Base-by-base conservation (phyloP, 768 basidiomycete genomes). In the Panellus pusillus region DNA sequence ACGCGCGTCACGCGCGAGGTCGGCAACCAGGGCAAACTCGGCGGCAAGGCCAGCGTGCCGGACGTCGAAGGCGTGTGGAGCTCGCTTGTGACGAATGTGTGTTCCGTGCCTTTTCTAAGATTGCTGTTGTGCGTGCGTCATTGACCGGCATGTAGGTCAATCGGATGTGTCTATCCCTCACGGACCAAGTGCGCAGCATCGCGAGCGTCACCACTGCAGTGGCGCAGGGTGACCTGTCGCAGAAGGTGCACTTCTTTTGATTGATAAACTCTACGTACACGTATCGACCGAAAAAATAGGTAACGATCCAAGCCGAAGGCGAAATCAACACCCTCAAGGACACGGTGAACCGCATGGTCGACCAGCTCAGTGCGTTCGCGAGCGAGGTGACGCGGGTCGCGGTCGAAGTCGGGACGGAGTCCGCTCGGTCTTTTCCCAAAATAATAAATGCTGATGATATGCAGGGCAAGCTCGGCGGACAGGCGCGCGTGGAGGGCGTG, bases 401-500 rank as follows among this genome's bases (percentile, higher is more conserved):
- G 31, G 17, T 56, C 20, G 58, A 55, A 44, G 58, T 60, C 14
- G 58, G 58, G 31, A 60, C 54, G 47, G 50, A 49, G 47, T 44
- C 27, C 50, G 89, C 14, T 11, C 8, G 3, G 8, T 35, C 9
- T 11, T 35, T 35, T 35, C 67, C 72, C 43, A 89, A 91, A 70
- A 89, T 91, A 46, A 91, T 89, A 9, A 76, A 88, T 39, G 89
- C 7, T n/a, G n/a, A n/a, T n/a, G n/a, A 9, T 15, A 6, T 83
- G 59, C 84, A 93, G 73, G 93, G 92, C 13, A 91, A 91, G 73
- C 74, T 95, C 50, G 92, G 93, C 52, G 91, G 91, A n/a, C 89
- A 93, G 70, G 93, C 91, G 4, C 76, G 84, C 50, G 93, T 96
- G 6, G 87, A 89, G 31, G 91, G 92, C 60, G 92, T 93, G 20